Evolutionary conservation across 208 protist species (phyloP), one percentile per base, ranked within the genome.

Genomic region (Trypanosoma avium): DNA sequence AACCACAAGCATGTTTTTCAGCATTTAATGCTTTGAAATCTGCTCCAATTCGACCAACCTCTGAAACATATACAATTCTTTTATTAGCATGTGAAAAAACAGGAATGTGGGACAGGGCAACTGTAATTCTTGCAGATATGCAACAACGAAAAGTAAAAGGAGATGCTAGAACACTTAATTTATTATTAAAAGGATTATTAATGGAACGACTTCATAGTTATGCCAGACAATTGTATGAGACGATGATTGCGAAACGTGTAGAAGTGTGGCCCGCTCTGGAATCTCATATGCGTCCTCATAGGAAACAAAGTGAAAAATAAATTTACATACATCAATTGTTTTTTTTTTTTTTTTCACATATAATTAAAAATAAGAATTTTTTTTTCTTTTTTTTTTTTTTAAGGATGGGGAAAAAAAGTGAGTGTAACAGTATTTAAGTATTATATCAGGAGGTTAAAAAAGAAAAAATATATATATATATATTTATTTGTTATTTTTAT

Each of bases 101-200:
- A 1, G 79, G 76, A 15, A 61, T 90, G 35, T 95, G 90, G 90
- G 50, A 58, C 8, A 79, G 65, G 17, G 70, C 82, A 60, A 89
- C 75, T 48, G 38, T 35, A 10, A 70, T 95, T 6, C 70, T 92
- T 6, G 67, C 77, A 1, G 90, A 95, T 30, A 95, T 95, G 90
- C 86, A 95, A 65, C 60, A 38, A 5, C 76, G 77, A 10, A 74
- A 77, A 36, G 73, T 95, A 38, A 82, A 82, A 24, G 90, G 90
- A 26, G 81, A 88, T 40, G 36, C 65, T 17, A 81, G 79, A 61
- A 92, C 84, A 6, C 81, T 95, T 1, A 95, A 95, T 56, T 67
- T 93, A 48, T 63, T 95, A 4, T 68, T 95, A 9, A 95, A 95
- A 48, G 90, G 90, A 0, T 68, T 95, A 21, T 49, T 95, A 26